Percentiles rank a stretch among this genome's conserved stretches.
Evolutionary conservation across 2,329 filamentous ascomycete genomes (phyloP).

Genomic region (Clonostachys solani): DNA sequence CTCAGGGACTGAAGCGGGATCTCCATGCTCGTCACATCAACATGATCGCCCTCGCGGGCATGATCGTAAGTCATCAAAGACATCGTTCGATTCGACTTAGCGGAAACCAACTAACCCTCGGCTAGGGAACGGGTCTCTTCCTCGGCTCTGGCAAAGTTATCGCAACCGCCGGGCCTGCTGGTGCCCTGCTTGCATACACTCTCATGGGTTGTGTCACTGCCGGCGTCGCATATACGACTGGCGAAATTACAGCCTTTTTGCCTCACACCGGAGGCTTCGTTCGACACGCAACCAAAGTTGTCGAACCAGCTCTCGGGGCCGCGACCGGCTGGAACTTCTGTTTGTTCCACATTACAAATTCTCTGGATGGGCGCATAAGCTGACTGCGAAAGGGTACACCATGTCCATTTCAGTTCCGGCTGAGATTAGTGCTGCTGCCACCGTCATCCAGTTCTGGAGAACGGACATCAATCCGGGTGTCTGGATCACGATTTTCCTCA

Average conservation of each 20-base stretch:
- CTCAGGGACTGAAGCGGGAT: too few relatives aligned
- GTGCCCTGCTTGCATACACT: constrained; percentile 70
- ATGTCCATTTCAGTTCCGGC: constrained; percentile 59
- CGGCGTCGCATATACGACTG: constrained; percentile 85
- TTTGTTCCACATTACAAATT: too few relatives aligned
- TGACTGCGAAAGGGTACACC: constrained; percentile 75
- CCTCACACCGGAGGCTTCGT: constrained; percentile 91
- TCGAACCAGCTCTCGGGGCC: constrained; percentile 92
- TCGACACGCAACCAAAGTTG: constrained; percentile 86
- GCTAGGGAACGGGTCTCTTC: constrained; percentile 71
- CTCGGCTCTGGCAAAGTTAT: constrained; percentile 76
- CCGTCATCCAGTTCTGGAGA: constrained; percentile 82
- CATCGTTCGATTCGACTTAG: too few relatives aligned
- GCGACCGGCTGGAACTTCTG: constrained; percentile 90
- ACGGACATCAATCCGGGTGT: constrained; percentile 59
- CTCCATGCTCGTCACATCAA: too few relatives aligned
- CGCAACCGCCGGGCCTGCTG: constrained; percentile 70
- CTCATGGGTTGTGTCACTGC: constrained; percentile 86
- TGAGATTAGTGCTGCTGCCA: constrained; percentile 81
- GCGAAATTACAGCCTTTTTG: constrained; percentile 86
- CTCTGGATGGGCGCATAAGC: too few relatives aligned
- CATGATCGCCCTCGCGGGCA: too few relatives aligned
- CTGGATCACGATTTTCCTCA: constrained; percentile 79
- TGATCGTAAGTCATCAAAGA: too few relatives aligned
- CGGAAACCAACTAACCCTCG: too few relatives aligned